These are phyloP conservation scores for Lodderomyces jiufengensis DNA, from an alignment of 1,139 yeast genomes.

Conservation along the genomic window DNA sequence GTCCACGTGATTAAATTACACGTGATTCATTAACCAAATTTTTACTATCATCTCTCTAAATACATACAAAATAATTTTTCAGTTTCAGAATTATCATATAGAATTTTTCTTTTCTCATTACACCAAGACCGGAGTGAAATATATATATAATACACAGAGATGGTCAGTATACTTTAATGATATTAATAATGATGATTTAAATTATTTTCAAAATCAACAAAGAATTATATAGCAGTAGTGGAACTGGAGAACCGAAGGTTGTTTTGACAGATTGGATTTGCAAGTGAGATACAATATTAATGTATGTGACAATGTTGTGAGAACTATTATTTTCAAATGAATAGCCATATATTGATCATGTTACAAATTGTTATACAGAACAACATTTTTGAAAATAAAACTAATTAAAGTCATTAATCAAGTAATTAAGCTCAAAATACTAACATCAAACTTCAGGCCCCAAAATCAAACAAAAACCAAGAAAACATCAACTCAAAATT, in stretches of 20 bases:
- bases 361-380: too few species aligned
- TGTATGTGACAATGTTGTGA: not conserved
- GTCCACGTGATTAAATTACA: not conserved
- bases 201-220: too few species aligned
- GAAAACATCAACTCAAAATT: constrained; percentile 98
- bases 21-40: too few species aligned
- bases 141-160: constrained; percentile 73
- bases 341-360: too few species aligned
- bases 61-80: not conserved
- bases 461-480: constrained; percentile 74
- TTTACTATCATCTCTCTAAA: not conserved
- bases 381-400: not conserved
- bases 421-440: not conserved
- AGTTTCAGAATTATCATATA: constrained; percentile 8
- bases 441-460: constrained; percentile 59
- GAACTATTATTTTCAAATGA: not conserved
- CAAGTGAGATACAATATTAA: too few species aligned
- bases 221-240: too few species aligned
- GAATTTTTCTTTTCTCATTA: constrained; percentile 8
- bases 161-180: constrained; percentile 66
- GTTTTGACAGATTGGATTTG: too few species aligned
- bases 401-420: not conserved
- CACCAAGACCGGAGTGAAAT: constrained; percentile 84
- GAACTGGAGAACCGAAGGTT: too few species aligned
- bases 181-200: too few species aligned